Percentiles rank a stretch among this genome's conserved stretches.
phyloP scores from a whole-genome alignment of 768 basidiomycete species.

The Coprinellus aureogranulatus region DNA sequence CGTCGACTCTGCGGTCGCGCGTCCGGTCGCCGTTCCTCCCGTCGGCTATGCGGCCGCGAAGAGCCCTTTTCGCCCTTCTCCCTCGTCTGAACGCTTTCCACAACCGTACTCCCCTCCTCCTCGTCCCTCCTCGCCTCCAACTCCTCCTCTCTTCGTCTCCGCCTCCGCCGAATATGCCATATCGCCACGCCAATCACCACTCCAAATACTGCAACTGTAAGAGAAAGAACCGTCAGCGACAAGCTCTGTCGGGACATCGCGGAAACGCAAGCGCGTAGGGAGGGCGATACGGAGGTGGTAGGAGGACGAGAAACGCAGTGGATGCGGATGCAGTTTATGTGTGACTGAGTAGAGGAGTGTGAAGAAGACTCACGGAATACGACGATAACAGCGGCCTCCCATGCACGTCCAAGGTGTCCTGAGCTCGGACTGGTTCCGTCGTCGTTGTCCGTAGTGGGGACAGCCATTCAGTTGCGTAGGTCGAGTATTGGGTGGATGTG shows the following conservation, averaged over 20 bases:
- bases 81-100: background rate
- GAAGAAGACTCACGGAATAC: slow-evolving; percentile 29
- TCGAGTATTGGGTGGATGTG: too few relatives aligned
- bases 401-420: slow-evolving; percentile 33
- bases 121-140: background rate
- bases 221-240: background rate
- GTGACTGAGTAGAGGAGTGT: too few relatives aligned
- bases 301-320: too few relatives aligned
- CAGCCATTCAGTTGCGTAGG: background rate
- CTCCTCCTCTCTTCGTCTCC: slow-evolving; percentile 12
- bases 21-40: background rate
- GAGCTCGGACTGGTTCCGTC: slow-evolving; percentile 23
- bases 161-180: slow-evolving; percentile 3
- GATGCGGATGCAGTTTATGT: too few relatives aligned
- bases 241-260: background rate
- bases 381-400: slow-evolving; percentile 37
- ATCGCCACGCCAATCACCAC: slow-evolving; percentile 18
- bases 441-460: background rate
- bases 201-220: slow-evolving; percentile 17
- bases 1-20: too few relatives aligned
- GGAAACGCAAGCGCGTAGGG: slow-evolving; percentile 20
- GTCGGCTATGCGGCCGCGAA: too few relatives aligned
- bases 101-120: background rate
- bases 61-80: too few relatives aligned
- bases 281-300: background rate